These are phyloP conservation scores for Lepidium aucheri DNA, from an alignment of 345 rosid genomes.

Conservation along the genomic window DNA sequence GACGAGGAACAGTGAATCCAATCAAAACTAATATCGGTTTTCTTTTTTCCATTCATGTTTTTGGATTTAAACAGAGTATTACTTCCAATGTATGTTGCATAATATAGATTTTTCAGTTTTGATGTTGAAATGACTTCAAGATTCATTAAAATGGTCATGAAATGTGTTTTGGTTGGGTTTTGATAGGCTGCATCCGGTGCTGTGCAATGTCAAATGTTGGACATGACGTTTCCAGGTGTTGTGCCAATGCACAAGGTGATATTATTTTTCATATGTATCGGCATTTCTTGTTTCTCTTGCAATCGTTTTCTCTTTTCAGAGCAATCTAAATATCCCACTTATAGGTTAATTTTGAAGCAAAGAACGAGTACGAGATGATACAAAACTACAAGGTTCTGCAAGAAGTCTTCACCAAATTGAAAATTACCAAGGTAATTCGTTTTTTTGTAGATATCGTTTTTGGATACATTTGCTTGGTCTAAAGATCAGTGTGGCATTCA, in stretches of 20 bases:
- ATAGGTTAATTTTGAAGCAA: slow-evolving; percentile 93
- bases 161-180: background rate
- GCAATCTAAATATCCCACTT: background rate
- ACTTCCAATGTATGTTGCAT: background rate
- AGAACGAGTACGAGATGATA: slow-evolving; percentile 92
- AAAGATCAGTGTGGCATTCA: background rate
- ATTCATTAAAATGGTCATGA: background rate
- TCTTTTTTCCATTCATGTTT: background rate
- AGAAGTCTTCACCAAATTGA: slow-evolving; percentile 87
- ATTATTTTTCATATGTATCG: background rate
- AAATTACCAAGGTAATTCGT: slow-evolving; percentile 67
- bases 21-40: background rate
- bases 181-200: slow-evolving; percentile 94
- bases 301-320: background rate
- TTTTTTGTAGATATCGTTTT: background rate
- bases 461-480: background rate
- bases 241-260: slow-evolving; percentile 97
- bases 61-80: background rate
- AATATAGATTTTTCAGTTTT: background rate
- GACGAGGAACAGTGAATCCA: no score
- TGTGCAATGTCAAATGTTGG: slow-evolving; percentile 95
- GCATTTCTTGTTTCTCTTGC: background rate
- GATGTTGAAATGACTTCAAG: background rate
- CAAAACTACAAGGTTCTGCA: slow-evolving; percentile 97
- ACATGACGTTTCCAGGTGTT: slow-evolving; percentile 89